Evolutionary conservation across 2,329 filamentous ascomycete species (phyloP), one percentile per base, ranked within the genome.

Genomic region (Curvularia verruculosa): DNA sequence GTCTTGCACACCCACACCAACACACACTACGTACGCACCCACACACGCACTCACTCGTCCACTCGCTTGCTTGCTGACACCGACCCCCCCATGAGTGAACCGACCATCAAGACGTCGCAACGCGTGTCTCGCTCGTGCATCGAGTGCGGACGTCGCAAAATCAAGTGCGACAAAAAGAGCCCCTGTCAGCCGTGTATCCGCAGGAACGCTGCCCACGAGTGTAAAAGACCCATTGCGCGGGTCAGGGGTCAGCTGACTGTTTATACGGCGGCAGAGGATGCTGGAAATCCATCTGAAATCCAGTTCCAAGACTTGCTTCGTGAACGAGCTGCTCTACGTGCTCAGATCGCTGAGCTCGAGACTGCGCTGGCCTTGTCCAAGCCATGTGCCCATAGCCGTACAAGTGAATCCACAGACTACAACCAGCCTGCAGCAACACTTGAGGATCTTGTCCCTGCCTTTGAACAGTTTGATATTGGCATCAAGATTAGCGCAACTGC

Each of bases 151-250:
- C 54, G 57, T 24, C 57, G 57, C 28, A 60, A 58, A 43, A 60
- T 58, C 55, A 58, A 52, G 34, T 60, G 58, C 51, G 58, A 60
- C 47, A 60, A 58, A 40, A 60, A 60, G 21, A 55, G 46, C 26
- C 58, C 58, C 15, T 58, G 51, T 34, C 47, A 52, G 31, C 58
- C 55, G 8, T 60, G 51, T 23, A 52, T 60, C 12, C 55, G 51
- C 37, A 48, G 58, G 2, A 60, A 60, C 41, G 58, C 44, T 39
- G 55, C 51, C 24, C 56, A 60, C 34, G 56, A 54, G 26, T 60
- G 58, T 34, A 54, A 51, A 28, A 28, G 58, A 12, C 55, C 58
- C 15, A 60, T 60, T 39, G 54, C 56, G 21, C 54, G 58, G 13
- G 58, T 60, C n/a, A 58, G 55, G 31, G 55, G 58, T 15, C 58